Conservation (phyloP, 345 rosid genomes). For the Acer negundo region DNA sequence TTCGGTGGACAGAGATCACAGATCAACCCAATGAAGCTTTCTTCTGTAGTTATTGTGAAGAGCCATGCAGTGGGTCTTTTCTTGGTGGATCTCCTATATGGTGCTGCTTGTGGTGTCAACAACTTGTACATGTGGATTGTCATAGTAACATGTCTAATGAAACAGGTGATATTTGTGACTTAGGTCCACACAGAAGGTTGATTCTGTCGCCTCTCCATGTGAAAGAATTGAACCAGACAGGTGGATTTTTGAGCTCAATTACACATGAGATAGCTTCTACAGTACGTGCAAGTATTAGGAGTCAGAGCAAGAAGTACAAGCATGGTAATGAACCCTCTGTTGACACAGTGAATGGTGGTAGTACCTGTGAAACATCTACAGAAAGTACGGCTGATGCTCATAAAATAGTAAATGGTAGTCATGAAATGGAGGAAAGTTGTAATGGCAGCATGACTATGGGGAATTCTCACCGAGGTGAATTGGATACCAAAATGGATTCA, state of each 20-base stretch:
- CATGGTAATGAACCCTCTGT: constrained; percentile 60
- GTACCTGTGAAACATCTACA: constrained; percentile 50
- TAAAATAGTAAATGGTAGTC: constrained; percentile 45
- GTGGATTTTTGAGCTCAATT: constrained; percentile 85
- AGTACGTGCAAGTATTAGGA: constrained; percentile 89
- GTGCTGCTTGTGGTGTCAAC: constrained; percentile 99
- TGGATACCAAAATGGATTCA: constrained; percentile 51
- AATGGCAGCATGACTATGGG: constrained; percentile 39
- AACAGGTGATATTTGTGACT: constrained; percentile 84
- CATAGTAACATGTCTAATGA: constrained; percentile 75
- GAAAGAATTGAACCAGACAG: constrained; percentile 62
- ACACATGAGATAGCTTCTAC: constrained; percentile 93
- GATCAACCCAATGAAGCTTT: constrained; percentile 82
- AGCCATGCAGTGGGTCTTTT: constrained; percentile 86
- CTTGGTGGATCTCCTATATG: constrained; percentile 96
- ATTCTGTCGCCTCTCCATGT: constrained; percentile 84
- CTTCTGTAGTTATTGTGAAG: constrained; percentile 90
- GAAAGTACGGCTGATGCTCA: constrained; percentile 63
- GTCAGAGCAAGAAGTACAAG: constrained; percentile 81
- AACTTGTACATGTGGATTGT: constrained; percentile 94
- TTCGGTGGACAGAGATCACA: constrained; percentile 88
- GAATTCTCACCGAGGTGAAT: constrained; percentile 37
- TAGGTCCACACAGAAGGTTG: constrained; percentile 80
- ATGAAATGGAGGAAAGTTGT: constrained; percentile 49
- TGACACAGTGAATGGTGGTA: constrained; percentile 58